Conservation (phyloP, 2,329 filamentous ascomycete genomes). For the Penicillium sp. region DNA sequence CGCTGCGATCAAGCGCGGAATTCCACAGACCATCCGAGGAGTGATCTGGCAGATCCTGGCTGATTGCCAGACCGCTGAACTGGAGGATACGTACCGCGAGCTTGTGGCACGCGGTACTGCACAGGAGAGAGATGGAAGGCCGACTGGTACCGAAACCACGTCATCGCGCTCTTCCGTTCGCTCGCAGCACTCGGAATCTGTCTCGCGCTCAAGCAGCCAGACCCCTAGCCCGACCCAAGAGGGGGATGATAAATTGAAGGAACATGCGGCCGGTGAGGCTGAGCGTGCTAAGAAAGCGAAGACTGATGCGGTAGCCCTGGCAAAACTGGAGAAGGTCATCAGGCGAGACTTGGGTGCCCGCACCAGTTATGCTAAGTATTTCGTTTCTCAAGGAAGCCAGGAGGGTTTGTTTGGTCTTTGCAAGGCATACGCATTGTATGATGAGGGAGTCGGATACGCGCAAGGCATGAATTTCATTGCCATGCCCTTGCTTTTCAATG, state of each 20-base stretch:
- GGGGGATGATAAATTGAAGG: conserved; percentile 67
- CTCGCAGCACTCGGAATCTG: conserved; percentile 70
- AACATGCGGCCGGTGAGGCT: conserved; percentile 62
- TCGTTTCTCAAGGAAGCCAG: conserved; percentile 85
- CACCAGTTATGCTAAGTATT: conserved; percentile 96
- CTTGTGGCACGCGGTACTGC: conserved; percentile 78
- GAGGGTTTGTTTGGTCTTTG: conserved; percentile 93
- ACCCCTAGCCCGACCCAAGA: conserved; percentile 60
- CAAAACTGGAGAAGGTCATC: conserved; percentile 88
- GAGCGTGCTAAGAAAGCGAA: conserved; percentile 78
- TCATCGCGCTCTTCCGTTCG: conserved; percentile 86
- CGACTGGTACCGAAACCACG: conserved; percentile 57
- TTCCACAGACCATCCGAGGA: conserved; percentile 92
- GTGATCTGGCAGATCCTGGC: conserved; percentile 98
- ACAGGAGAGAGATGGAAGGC: conserved; percentile 68
- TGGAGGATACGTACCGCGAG: conserved; percentile 84
- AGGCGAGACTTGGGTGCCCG: conserved; percentile 85
- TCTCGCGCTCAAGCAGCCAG: conserved; percentile 56
- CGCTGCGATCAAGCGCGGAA: conserved; percentile 85
- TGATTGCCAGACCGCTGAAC: conserved; percentile 88
- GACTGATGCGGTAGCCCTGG: conserved; percentile 70
- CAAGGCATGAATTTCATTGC: conserved; percentile 99
- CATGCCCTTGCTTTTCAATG: conserved; percentile 94
- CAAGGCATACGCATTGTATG: conserved; percentile 95
- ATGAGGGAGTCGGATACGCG: conserved; percentile 92